Conservation (phyloP, 495 filamentous ascomycete species). For the Durotheca rogersii region DNA sequence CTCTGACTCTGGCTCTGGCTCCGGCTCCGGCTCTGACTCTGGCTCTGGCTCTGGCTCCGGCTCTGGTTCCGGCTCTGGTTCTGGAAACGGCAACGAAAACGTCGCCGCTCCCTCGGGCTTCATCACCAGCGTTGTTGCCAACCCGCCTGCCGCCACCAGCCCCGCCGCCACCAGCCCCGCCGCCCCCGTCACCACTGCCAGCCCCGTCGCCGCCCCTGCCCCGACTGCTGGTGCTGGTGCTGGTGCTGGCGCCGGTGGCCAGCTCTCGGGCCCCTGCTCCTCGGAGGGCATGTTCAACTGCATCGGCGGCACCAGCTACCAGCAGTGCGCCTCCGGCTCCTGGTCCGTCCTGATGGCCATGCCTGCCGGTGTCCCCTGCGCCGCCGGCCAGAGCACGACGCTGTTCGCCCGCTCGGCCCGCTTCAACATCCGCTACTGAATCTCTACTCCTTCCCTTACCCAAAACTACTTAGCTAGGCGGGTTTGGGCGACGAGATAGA, state of each 20-base stretch:
- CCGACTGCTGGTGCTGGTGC: slow-evolving; percentile 1
- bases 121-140: slow-evolving; percentile 5
- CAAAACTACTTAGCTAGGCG: too few relatives aligned
- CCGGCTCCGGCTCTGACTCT: background rate
- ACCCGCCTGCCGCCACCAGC: slow-evolving; percentile 3
- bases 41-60: background rate
- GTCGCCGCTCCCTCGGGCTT: background rate
- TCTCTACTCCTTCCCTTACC: too few relatives aligned
- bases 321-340: slow-evolving; percentile 34
- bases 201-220: slow-evolving; percentile 7
- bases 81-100: slow-evolving; percentile 1
- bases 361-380: slow-evolving; percentile 28
- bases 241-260: slow-evolving; percentile 17
- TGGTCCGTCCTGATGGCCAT: slow-evolving; percentile 31
- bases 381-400: slow-evolving; percentile 28
- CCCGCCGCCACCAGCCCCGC: slow-evolving; percentile 1
- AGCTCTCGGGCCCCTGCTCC: slow-evolving; percentile 32
- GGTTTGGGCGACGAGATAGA: too few relatives aligned
- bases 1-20: background rate
- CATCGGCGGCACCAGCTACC: slow-evolving; percentile 35
- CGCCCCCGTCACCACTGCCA: slow-evolving; percentile 7
- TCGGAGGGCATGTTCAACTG: slow-evolving; percentile 38
- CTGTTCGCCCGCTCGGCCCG: slow-evolving; percentile 31
- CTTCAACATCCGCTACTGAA: too few relatives aligned
- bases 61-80: background rate